Base-by-base conservation (phyloP, 2,329 filamentous ascomycete genomes). In the Rutstroemia sp. region DNA sequence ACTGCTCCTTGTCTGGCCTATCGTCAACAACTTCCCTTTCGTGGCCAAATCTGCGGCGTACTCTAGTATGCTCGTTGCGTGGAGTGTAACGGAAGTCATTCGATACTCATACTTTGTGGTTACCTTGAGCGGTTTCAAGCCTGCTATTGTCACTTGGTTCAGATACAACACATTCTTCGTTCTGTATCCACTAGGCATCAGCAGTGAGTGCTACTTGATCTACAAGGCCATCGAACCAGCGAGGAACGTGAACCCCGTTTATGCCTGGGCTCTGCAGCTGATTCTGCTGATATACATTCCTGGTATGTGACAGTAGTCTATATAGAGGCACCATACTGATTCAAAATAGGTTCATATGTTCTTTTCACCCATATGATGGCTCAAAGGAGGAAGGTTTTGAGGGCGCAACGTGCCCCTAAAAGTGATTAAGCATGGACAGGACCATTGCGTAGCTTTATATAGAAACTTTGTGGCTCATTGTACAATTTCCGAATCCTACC, bases 341-440 rank as follows among this genome's bases (percentile, higher is more conserved):
- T 55, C 25, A 25, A 54, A 46, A n/a, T 44, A 63, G 65, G 57
- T 59, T 82, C 88, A 4, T 95, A 94, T 67, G 80, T 95, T 56
- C 74, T 97, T 57, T 97, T 94, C 70, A 90, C 88, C 21, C 88
- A 99, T 73, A 97, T 99, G 94, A 89, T 97, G 78, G 79, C 79
- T 60, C 94, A 99, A 79, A 80, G 92, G 65, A 79, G 82, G 63
- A 95, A 90, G 79, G 82, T 92, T 54, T 76, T 90, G 75, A 81
- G 82, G 54, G 80, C 78, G 42, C 81, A 84, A 68, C 69, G 73
- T 49, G 66, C 66, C 48, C 77, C 79, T 69, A 74, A 67, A 59
- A 51, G 54, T n/a, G 56, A 62, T 56, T 66, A 57, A 55, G 39
- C 39, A 42, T 10, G 39, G 7, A 8, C 16, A 42, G 16, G 39